Evolutionary conservation across 768 basidiomycete genomes (phyloP), one percentile per base, ranked within the genome.

Genomic region (Mycena metata): DNA sequence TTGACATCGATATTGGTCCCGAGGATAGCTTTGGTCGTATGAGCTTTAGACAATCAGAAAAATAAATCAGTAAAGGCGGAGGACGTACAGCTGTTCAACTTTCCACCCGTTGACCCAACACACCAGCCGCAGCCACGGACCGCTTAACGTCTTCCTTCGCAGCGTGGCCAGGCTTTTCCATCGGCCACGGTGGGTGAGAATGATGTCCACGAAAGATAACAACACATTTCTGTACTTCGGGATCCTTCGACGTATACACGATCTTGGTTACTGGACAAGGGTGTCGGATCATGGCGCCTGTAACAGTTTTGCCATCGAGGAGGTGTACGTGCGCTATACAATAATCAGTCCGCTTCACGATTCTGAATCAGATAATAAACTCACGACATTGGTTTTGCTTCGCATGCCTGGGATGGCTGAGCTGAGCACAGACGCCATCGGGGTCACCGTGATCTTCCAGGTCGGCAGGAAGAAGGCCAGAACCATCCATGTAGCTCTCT

Each of bases 231-330:
- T 35, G 8, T 8, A 49, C 19, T 2, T 39, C 39, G 16, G 33
- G 33, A 9, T 61, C 36, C 21, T 50, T 39, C 21, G 60, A 61
- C 15, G 60, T 61, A 36, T 61, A 61, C 9, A 61, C 60, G 19
- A 61, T 61, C 35, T 61, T 61, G 16, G 9, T 11, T 5, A 51
- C 60, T 1, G 35, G 35, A 15, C 60, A 61, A 1, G 30, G 19
- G 23, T 35, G 45, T 3, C 9, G 10, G 1, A 59, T 33, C 57
- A 59, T 59, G 4, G n/a, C 13, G 1, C 57, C 57, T 6, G 36
- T 33, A 0, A 59, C 43, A 10, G 47, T 7, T n/a, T 59, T 36
- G 0, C 45, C 45, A n/a, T 59, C n/a, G 26, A 26, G 45, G n/a
- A 59, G 36, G 23, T 59, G 57, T 2, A n/a, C 36, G n/a, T 59